phyloP scores from a whole-genome alignment of 768 basidiomycete genomes.

The Stropharia rugosoannulata region DNA sequence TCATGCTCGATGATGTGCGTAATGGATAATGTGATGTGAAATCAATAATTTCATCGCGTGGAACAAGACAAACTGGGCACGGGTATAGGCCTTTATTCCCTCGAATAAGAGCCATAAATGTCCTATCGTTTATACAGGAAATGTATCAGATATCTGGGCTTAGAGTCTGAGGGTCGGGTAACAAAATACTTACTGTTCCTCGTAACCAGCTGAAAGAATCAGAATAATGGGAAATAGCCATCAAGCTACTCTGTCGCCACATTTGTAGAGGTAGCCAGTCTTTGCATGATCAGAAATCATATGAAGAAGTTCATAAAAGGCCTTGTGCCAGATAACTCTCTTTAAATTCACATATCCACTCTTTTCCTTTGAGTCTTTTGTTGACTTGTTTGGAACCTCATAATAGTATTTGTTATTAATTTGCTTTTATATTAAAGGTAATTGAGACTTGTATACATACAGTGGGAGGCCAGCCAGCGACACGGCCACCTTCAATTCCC shows the following conservation, averaged over 20 bases:
- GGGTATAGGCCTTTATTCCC: slow-evolving; percentile 26
- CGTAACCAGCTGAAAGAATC: slow-evolving; percentile 35
- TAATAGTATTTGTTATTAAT: too few species aligned
- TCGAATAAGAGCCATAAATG: slow-evolving; percentile 33
- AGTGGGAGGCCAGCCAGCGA: slow-evolving; percentile 40
- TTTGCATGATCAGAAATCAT: too few species aligned
- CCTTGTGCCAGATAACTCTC: slow-evolving; percentile 39
- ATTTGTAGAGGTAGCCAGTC: slow-evolving; percentile 20
- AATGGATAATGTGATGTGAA: too few species aligned
- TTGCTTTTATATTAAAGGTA: too few species aligned
- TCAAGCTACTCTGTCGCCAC: slow-evolving; percentile 22
- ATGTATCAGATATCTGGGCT: too few species aligned
- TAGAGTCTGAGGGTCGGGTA: too few species aligned
- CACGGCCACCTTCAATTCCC: slow-evolving; percentile 29
- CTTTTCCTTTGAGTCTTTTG: slow-evolving; percentile 26
- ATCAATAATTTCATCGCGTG: slow-evolving; percentile 14
- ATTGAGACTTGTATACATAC: too few species aligned
- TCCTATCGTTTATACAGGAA: too few species aligned
- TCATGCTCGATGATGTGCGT: too few species aligned
- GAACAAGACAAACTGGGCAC: slow-evolving; percentile 36
- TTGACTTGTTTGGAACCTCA: too few species aligned
- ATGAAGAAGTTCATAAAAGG: slow-evolving; percentile 30
- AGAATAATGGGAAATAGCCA: slow-evolving; percentile 30
- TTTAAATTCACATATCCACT: too few species aligned
- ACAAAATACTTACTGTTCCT: slow-evolving; percentile 40